These are phyloP conservation scores for Fusarium scirpi DNA, from an alignment of 2,329 filamentous ascomycete species.

Conservation along the genomic window DNA sequence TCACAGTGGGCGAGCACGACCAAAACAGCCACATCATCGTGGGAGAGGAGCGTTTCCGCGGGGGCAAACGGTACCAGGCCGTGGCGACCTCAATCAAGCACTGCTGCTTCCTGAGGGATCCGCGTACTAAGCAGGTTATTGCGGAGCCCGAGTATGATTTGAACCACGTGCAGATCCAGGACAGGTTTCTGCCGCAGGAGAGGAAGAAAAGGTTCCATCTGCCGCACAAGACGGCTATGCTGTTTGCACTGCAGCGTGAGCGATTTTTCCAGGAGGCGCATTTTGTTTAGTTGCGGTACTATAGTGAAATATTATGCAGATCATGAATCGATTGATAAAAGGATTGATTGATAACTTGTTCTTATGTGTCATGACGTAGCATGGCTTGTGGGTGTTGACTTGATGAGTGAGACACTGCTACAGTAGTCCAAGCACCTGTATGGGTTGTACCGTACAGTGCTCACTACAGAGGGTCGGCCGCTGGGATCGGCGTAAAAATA, in stretches of 20 bases:
- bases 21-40: slow-evolving; percentile 47
- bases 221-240: slow-evolving; percentile 47
- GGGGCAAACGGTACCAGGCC: slow-evolving; percentile 46
- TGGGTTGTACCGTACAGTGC: not conserved
- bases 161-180: slow-evolving; percentile 43
- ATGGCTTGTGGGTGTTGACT: not conserved
- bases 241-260: slow-evolving; percentile 46
- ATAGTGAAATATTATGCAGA: not conserved
- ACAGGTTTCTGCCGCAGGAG: slow-evolving; percentile 44
- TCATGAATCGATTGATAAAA: slow-evolving; percentile 1
- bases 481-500: slow-evolving; percentile 11
- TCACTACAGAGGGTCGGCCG: not conserved
- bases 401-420: not conserved
- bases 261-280: slow-evolving; percentile 47
- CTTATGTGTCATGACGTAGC: slow-evolving; percentile 12
- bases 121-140: slow-evolving; percentile 45
- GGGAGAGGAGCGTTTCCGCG: slow-evolving; percentile 46
- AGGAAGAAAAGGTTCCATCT: slow-evolving; percentile 48
- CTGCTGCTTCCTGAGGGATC: slow-evolving; percentile 45
- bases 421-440: not conserved
- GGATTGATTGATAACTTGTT: slow-evolving; percentile 1
- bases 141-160: slow-evolving; percentile 44
- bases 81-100: slow-evolving; percentile 48
- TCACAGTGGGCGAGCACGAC: slow-evolving; percentile 45
- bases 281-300: slow-evolving; percentile 31